Evolutionary conservation across 345 rosid species (phyloP).

Genomic region (Gynandropsis gynandra): DNA sequence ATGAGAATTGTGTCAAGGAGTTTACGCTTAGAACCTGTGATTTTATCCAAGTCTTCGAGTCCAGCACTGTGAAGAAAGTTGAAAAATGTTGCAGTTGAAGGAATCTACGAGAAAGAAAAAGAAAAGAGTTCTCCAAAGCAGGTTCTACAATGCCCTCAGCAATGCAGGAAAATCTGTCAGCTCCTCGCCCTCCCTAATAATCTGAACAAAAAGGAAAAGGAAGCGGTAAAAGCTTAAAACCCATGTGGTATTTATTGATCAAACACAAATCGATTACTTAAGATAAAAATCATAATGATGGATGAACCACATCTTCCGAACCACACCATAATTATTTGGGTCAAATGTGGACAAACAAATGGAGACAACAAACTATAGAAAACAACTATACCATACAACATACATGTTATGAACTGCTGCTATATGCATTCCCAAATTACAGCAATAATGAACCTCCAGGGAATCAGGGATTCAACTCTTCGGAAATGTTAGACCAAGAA

Average conservation of each 20-base stretch:
- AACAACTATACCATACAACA: slow-evolving; percentile 3
- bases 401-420: not conserved
- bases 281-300: no score
- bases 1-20: no score
- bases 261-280: no score
- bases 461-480: not conserved
- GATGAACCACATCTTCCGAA: no score
- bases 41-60: no score
- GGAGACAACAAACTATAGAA: no score
- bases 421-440: not conserved
- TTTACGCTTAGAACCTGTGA: no score
- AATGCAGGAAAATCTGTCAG: slow-evolving; percentile 60
- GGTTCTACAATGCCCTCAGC: slow-evolving; percentile 39
- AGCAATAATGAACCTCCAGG: slow-evolving; percentile 1
- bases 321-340: no score
- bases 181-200: slow-evolving; percentile 75
- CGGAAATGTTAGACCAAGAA: not conserved
- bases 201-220: not conserved
- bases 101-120: slow-evolving; percentile 16
- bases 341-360: no score
- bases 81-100: slow-evolving; percentile 16
- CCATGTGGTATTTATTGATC: no score
- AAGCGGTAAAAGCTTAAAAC: no score
- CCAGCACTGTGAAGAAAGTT: not conserved
- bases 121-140: slow-evolving; percentile 11